Base-by-base conservation (phyloP, 1,284 basidiomycete genomes). In the Phaffia rhodozyma region DNA sequence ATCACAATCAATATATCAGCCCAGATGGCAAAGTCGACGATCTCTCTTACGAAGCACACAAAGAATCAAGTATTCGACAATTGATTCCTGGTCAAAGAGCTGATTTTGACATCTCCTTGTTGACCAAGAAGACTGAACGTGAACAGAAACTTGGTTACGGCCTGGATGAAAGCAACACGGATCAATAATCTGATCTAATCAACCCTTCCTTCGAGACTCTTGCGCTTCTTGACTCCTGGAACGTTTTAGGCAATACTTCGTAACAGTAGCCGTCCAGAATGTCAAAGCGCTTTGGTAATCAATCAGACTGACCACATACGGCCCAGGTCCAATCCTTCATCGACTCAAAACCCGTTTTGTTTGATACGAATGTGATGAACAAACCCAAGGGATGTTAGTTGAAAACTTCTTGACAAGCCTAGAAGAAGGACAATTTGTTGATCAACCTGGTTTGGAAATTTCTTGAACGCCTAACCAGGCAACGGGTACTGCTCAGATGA, bases 231-330 rank as follows among this genome's bases (percentile, higher is more conserved):
- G 30, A 88, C 78, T 69, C 83, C 85, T 1, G 81, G 76, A 0
- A 89, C 86, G 72, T 91, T 89, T 18, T 88, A 80, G 0, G 89
- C 89, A 3, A 92, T 80, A 18, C 86, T 83, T 1, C 89, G 89
- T n/a, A 72, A 92, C 91, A 6, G 84, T 74, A 0, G 89, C 88
- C 0, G 86, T 85, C 72, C 88, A 92, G 75, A 90, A 91, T 2
- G 88, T 84, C 73, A 89, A 74, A 30, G 84, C 79, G 63, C 85
- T 83, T 82, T 90, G 88, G 71, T 89, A 90, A 0, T 84, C 79
- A 58, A 90, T 86, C 61, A 90, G 85, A 20, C 87, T 85, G 34
- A 90, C 75, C 79, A 92, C 89, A 71, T 87, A 92, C 3, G 92
- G 75, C 0, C 76, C 85, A 81, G 90, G 89, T 0, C 85, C 86